These are phyloP conservation scores for Barbarea vulgaris DNA, from an alignment of 345 rosid genomes.

Conservation along the genomic window DNA sequence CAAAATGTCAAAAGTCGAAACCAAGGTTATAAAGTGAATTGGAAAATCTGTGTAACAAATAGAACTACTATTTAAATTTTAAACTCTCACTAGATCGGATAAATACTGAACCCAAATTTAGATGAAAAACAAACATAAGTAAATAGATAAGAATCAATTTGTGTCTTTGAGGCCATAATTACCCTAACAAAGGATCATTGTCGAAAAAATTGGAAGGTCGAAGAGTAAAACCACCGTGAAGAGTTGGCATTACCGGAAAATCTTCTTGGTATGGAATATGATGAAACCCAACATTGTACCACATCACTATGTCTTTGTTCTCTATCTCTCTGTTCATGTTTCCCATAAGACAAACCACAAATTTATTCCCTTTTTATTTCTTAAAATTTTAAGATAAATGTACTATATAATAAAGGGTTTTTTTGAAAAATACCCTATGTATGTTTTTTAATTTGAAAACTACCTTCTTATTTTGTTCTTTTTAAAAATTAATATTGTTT, in stretches of 20 bases:
- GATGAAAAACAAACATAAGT: not conserved
- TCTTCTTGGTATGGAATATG: constrained; percentile 83
- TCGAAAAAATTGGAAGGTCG: constrained; percentile 71
- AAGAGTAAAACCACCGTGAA: constrained; percentile 68
- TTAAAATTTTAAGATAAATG: not conserved
- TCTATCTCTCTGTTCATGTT: constrained; percentile 69
- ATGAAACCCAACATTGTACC: constrained; percentile 82
- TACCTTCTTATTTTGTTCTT: no score
- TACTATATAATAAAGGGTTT: not conserved
- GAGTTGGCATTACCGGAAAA: constrained; percentile 72
- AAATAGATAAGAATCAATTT: not conserved
- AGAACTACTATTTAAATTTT: no score
- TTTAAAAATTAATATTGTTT: no score
- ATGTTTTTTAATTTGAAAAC: no score
- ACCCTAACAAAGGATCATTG: constrained; percentile 53
- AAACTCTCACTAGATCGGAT: not conserved
- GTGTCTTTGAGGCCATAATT: not conserved
- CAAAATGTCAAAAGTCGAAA: not conserved
- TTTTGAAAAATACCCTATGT: no score
- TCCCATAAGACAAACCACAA: not conserved
- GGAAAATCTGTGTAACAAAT: no score
- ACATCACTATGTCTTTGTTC: constrained; percentile 71
- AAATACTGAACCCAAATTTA: not conserved
- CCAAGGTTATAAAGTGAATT: no score
- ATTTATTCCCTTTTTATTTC: not conserved